Conservation (phyloP, 1,139 yeast species). For the Nakaseomyces bracarensis region DNA sequence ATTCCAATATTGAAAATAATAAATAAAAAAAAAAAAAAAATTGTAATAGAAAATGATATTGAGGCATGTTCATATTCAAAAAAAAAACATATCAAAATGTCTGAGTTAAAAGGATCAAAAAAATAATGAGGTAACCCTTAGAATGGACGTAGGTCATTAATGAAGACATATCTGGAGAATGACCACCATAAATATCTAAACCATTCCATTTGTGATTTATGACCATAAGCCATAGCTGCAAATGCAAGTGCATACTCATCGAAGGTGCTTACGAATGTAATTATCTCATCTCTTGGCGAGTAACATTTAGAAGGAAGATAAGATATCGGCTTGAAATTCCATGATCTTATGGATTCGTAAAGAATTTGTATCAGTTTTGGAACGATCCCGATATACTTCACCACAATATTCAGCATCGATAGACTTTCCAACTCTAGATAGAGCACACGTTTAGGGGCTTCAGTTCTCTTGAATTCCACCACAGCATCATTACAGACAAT, state of each 20-base stretch:
- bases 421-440: slow-evolving; percentile 12
- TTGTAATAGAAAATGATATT: too few species aligned
- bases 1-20: too few species aligned
- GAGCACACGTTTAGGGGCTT: slow-evolving; percentile 5
- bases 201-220: slow-evolving; percentile 91
- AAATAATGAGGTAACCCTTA: too few species aligned
- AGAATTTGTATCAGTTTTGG: slow-evolving; percentile 11
- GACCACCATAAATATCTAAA: slow-evolving; percentile 85
- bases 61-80: too few species aligned
- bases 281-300: neutral
- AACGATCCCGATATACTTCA: slow-evolving; percentile 12
- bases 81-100: too few species aligned
- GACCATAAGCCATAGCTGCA: slow-evolving; percentile 77
- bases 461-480: slow-evolving; percentile 29
- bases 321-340: neutral
- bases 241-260: slow-evolving; percentile 52
- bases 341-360: neutral
- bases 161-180: slow-evolving; percentile 53
- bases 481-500: slow-evolving; percentile 56
- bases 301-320: slow-evolving; percentile 10
- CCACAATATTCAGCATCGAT: slow-evolving; percentile 8
- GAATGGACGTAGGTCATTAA: slow-evolving; percentile 47
- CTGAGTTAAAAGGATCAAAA: too few species aligned
- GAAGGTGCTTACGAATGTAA: slow-evolving; percentile 29
- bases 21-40: too few species aligned